These are phyloP conservation scores for Leccinum sublutescens DNA, from an alignment of 768 basidiomycete species.

Conservation along the genomic window DNA sequence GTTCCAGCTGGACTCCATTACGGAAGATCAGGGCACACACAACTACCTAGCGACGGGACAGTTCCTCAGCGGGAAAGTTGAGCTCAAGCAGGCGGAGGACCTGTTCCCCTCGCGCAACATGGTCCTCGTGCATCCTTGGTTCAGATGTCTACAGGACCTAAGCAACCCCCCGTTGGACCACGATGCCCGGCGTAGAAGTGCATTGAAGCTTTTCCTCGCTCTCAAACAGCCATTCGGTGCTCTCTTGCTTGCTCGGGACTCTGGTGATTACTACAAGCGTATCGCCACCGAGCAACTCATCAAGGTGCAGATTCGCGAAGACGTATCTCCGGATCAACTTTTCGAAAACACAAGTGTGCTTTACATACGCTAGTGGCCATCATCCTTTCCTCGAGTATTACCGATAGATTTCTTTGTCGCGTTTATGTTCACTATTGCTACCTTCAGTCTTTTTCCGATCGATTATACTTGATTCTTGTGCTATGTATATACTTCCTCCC, in stretches of 20 bases:
- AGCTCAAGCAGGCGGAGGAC: constrained; percentile 14
- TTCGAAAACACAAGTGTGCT: constrained; percentile 15
- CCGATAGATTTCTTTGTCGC: no score
- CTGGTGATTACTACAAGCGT: constrained; percentile 14
- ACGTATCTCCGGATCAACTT: constrained; percentile 6
- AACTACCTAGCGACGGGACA: constrained; percentile 16
- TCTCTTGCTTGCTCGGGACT: constrained; percentile 7
- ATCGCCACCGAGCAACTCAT: constrained; percentile 18
- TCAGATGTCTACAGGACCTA: constrained; percentile 15
- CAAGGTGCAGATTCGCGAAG: constrained; percentile 11
- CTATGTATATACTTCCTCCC: no score
- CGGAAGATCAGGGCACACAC: neutral
- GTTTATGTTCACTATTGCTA: no score
- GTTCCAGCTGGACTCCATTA: constrained; percentile 11
- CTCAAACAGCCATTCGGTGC: constrained; percentile 18
- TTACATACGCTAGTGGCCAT: constrained; percentile 5
- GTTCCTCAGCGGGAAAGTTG: constrained; percentile 4
- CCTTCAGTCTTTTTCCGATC: no score
- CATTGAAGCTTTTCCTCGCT: constrained; percentile 13
- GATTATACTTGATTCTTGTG: no score
- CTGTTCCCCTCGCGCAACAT: constrained; percentile 6
- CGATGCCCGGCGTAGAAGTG: neutral
- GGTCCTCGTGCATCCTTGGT: constrained; percentile 22
- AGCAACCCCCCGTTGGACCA: neutral
- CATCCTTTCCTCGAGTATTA: no score